Evolutionary conservation across 108 stramenopile genomes (phyloP).

Genomic region (Skeletonema marinoi): DNA sequence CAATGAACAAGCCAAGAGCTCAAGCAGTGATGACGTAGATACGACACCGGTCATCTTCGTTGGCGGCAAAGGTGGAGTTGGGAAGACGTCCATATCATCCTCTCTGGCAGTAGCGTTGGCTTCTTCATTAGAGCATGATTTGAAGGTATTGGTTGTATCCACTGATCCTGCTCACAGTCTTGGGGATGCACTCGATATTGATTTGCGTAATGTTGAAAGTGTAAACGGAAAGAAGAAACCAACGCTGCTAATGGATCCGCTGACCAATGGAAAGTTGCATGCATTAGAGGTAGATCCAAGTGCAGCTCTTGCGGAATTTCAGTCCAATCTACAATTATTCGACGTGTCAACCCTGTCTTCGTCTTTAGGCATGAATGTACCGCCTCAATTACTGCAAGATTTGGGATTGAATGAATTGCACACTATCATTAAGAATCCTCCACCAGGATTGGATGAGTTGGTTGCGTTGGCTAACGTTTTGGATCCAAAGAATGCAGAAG

Average conservation of each 20-base stretch:
- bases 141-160: conserved; percentile 87
- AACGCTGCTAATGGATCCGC: conserved; percentile 62
- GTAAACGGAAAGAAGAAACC: conserved; percentile 43
- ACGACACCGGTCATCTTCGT: conserved; percentile 34
- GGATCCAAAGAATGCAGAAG: conserved; percentile 54
- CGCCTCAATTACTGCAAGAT: conserved; percentile 63
- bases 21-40: not conserved
- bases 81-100: conserved; percentile 86
- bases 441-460: conserved; percentile 94
- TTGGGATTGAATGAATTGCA: conserved; percentile 81
- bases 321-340: conserved; percentile 63
- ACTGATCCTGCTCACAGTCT: conserved; percentile 98
- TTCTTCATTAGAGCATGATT: conserved; percentile 57
- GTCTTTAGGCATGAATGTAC: conserved; percentile 57
- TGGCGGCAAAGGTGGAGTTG: conserved; percentile 54
- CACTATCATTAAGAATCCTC: conserved; percentile 86
- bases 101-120: conserved; percentile 86
- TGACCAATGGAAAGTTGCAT: conserved; percentile 68
- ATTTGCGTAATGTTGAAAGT: conserved; percentile 40
- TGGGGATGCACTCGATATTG: conserved; percentile 90
- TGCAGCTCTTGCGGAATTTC: conserved; percentile 77
- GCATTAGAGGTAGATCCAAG: conserved; percentile 88
- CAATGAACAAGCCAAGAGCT: not conserved
- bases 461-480: conserved; percentile 90
- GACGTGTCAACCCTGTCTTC: conserved; percentile 67